Conservation (phyloP, 805 yeast genomes). For the Saturnispora kantuleensis region DNA sequence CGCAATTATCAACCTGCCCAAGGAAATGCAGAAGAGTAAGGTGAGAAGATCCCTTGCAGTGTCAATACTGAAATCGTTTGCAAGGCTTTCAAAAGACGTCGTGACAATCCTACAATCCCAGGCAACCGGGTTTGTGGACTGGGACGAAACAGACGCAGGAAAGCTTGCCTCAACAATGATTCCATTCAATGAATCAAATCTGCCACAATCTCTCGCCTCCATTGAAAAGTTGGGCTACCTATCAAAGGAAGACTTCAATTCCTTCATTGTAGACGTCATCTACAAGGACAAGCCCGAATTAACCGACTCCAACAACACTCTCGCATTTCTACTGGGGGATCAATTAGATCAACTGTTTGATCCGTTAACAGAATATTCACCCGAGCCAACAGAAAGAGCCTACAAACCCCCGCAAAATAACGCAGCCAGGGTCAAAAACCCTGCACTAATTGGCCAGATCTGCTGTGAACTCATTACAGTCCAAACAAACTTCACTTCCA, state of each 20-base stretch:
- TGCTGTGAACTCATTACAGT: conserved; percentile 57
- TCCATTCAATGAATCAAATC: conserved; percentile 41
- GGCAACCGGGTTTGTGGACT: conserved; percentile 25
- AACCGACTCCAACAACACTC: conserved; percentile 54
- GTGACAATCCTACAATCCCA: conserved; percentile 12
- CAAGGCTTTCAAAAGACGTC: conserved; percentile 36
- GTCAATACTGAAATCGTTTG: conserved; percentile 56
- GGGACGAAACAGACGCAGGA: conserved; percentile 86
- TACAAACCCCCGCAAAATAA: conserved; percentile 48
- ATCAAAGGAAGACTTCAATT: conserved; percentile 35
- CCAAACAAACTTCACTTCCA: conserved; percentile 67
- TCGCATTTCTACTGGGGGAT: conserved; percentile 71
- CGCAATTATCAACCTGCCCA: conserved; percentile 60
- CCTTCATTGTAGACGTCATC: conserved; percentile 63
- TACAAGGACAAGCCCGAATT: conserved; percentile 34
- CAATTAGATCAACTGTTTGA: conserved; percentile 85
- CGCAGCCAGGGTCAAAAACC: conserved; percentile 12
- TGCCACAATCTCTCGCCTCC: conserved; percentile 46
- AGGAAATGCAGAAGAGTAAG: conserved; percentile 39
- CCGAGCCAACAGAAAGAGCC: conserved; percentile 68
- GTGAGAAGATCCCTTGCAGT: conserved; percentile 73
- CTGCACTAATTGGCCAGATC: conserved; percentile 38
- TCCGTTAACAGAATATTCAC: conserved; percentile 84
- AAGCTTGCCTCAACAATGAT: conserved; percentile 58
- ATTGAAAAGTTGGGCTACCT: conserved; percentile 45